These are phyloP conservation scores for Teratosphaeria epicoccoides DNA, from an alignment of 2,329 filamentous ascomycete genomes.

Conservation along the genomic window DNA sequence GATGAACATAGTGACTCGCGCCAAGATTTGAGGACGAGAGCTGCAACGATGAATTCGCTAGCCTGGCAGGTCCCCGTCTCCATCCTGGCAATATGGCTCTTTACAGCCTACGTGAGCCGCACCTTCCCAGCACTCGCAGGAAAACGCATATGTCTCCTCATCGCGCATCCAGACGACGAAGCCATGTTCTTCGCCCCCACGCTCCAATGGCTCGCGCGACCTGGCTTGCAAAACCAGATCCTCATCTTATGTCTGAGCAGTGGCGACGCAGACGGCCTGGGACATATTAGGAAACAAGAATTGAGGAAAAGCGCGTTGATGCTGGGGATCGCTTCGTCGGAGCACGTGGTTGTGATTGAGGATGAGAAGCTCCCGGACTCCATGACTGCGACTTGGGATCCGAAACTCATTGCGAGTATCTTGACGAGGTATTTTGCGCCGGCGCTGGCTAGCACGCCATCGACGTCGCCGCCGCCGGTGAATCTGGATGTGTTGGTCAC, in stretches of 20 bases:
- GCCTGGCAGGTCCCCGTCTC: constrained; percentile 31
- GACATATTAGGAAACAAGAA: constrained; percentile 71
- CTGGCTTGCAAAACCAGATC: constrained; percentile 74
- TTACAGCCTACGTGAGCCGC: constrained; percentile 34
- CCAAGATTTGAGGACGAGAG: not conserved
- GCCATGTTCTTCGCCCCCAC: constrained; percentile 98
- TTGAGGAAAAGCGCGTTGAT: constrained; percentile 67
- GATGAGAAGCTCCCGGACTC: constrained; percentile 77
- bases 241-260: constrained; percentile 90
- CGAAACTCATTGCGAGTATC: constrained; percentile 56
- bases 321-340: constrained; percentile 61
- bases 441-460: constrained; percentile 37
- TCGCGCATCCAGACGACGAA: constrained; percentile 96
- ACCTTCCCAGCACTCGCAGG: constrained; percentile 59
- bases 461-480: constrained; percentile 37
- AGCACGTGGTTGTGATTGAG: constrained; percentile 80
- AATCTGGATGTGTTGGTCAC: constrained; percentile 77
- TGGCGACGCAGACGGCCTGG: constrained; percentile 81
- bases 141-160: constrained; percentile 83
- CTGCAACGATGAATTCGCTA: constrained; percentile 31
- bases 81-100: constrained; percentile 36
- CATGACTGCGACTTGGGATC: constrained; percentile 71
- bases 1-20: not conserved
- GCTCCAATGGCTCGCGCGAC: constrained; percentile 69
- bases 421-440: constrained; percentile 66